Evolutionary conservation across 2,329 filamentous ascomycete species (phyloP), one percentile per base, ranked within the genome.

Genomic region (Aspergillus sp.): DNA sequence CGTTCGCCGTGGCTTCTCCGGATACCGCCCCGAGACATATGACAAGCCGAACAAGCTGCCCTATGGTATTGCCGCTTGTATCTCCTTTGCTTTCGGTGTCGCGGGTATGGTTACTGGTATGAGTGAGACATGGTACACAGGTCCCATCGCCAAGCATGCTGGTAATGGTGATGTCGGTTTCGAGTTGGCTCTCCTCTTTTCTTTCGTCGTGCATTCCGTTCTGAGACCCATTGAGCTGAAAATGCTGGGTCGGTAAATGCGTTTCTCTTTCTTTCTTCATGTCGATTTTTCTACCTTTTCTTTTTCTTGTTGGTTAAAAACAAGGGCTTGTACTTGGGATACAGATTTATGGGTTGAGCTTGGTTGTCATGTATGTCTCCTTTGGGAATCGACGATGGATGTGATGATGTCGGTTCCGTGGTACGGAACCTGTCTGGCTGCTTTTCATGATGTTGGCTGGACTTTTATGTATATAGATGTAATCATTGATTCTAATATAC

Each of bases 61-160:
- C 0, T 81, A 84, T 0, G 86, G 88, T 9, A 80, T 89, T 52
- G 88, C 89, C 0, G 88, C 89, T 4, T 66, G 87, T 10, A 65
- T 80, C 1, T 87, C 89, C 0, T 91, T 91, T 73, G 79, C 79
- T 68, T 84, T 84, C 57, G 89, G 89, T 54, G 76, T 89, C 41
- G 80, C 82, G 13, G 89, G 89, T 13, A 88, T 89, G 68, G 81
- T 90, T 2, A 78, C 85, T 7, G 89, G 89, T 5, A 91, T 91
- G 87, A 84, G 84, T 17, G 89, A 92, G 74, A 74, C 80, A 0
- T 92, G 89, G 88, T 89, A 80, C 65, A 84, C 85, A 0, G 89
- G 89, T 0, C 89, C 88, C 0, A 86, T 91, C 63, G 88, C 87
- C 0, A 79, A 81, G 60, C 77, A 85, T 30, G 87, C 87, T 57